phyloP scores from a whole-genome alignment of 208 protist genomes.

The Acanthamoeba healyi region DNA sequence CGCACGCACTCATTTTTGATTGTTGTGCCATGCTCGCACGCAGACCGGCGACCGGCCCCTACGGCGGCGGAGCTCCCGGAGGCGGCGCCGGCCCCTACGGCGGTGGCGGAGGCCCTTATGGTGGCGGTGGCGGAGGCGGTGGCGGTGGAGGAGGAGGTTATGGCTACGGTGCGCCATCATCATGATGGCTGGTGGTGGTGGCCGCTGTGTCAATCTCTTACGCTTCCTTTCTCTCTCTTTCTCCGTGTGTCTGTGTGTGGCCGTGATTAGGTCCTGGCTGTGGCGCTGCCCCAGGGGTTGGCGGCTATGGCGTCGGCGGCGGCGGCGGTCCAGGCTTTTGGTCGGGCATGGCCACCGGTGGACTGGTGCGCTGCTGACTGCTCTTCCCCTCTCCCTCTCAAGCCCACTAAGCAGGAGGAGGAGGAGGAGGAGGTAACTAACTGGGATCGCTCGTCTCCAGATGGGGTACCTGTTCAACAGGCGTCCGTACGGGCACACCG shows the following conservation, averaged over 20 bases:
- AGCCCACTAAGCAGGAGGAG: too few species aligned
- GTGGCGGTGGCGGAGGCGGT: background rate
- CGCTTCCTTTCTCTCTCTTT: too few species aligned
- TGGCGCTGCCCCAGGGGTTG: background rate
- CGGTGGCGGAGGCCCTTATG: background rate
- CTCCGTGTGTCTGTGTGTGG: background rate
- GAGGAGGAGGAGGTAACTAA: too few species aligned
- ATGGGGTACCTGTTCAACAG: slow-evolving; percentile 14
- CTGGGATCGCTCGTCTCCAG: background rate
- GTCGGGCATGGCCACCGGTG: slow-evolving; percentile 31
- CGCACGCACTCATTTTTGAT: background rate
- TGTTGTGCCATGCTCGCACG: background rate
- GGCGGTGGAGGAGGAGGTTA: background rate
- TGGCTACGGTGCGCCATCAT: background rate
- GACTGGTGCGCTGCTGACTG: too few species aligned
- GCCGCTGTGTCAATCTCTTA: too few species aligned
- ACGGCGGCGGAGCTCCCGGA: background rate
- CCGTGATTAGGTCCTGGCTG: background rate
- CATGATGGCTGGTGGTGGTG: too few species aligned
- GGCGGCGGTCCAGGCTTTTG: slow-evolving; percentile 28
- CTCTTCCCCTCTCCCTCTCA: background rate
- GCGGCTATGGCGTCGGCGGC: background rate
- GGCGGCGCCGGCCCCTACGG: background rate
- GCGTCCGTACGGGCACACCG: background rate
- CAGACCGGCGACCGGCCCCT: background rate